Evolutionary conservation across 805 yeast species (phyloP).

Genomic region (Pichia occidentalis): DNA sequence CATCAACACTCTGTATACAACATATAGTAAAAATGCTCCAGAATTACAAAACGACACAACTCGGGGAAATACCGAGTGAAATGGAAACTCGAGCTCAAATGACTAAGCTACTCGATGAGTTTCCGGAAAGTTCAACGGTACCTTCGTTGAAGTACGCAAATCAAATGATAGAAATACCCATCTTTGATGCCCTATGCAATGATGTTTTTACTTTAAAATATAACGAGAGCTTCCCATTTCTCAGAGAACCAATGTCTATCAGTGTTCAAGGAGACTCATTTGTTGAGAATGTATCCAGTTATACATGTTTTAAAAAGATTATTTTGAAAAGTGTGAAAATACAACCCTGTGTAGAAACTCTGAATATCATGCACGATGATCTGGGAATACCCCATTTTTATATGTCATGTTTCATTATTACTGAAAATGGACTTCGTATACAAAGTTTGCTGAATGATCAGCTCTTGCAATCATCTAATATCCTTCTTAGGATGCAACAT

Average conservation of each 20-base stretch:
- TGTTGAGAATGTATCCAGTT: conserved; percentile 6
- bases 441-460: not conserved
- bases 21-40: not conserved
- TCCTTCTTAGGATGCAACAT: conserved; percentile 7
- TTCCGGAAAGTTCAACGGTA: not conserved
- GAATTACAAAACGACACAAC: not conserved
- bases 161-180: conserved; percentile 15
- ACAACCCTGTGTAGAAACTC: not conserved
- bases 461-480: conserved; percentile 5
- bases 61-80: too few relatives aligned
- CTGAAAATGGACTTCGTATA: not conserved
- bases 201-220: conserved; percentile 1
- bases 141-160: conserved; percentile 11
- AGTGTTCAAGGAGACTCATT: conserved; percentile 8
- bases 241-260: conserved; percentile 16
- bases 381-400: not conserved
- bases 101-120: not conserved
- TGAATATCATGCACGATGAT: not conserved
- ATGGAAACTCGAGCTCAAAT: too few relatives aligned
- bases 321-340: conserved; percentile 11
- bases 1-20: not conserved
- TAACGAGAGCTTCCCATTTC: conserved; percentile 14
- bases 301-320: conserved; percentile 12
- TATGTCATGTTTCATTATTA: not conserved
- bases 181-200: conserved; percentile 2